Evolutionary conservation across 352 stramenopile genomes (phyloP).

Genomic region (Globisporangium lucens): DNA sequence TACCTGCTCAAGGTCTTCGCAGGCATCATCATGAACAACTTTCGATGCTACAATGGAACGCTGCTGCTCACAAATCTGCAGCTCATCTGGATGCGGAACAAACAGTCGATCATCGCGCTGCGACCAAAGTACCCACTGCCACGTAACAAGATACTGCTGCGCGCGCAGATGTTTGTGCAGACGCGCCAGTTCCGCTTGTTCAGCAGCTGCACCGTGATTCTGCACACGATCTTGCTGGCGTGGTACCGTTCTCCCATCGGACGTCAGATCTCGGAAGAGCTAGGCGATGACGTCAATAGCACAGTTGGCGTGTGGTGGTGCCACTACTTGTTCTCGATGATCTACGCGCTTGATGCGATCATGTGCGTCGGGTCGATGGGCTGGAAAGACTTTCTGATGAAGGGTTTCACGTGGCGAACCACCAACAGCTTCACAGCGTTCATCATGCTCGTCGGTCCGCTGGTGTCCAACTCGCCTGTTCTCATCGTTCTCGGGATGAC

Average conservation of each 20-base stretch:
- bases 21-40: slow-evolving; percentile 87
- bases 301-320: slow-evolving; percentile 58
- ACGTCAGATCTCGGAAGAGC: slow-evolving; percentile 27
- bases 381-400: slow-evolving; percentile 82
- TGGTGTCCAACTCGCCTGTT: slow-evolving; percentile 57
- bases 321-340: slow-evolving; percentile 76
- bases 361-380: slow-evolving; percentile 70
- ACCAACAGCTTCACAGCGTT: slow-evolving; percentile 73
- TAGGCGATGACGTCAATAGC: slow-evolving; percentile 26
- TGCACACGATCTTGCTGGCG: slow-evolving; percentile 71
- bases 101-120: slow-evolving; percentile 55
- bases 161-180: slow-evolving; percentile 64
- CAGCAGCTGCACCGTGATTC: slow-evolving; percentile 55
- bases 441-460: slow-evolving; percentile 67
- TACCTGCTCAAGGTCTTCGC: slow-evolving; percentile 77
- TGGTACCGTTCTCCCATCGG: slow-evolving; percentile 68
- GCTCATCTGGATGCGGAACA: slow-evolving; percentile 77
- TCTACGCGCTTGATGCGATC: slow-evolving; percentile 72
- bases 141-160: slow-evolving; percentile 51
- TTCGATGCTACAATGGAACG: slow-evolving; percentile 79
- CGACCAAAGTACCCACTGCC: slow-evolving; percentile 72
- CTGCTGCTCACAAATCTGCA: slow-evolving; percentile 72
- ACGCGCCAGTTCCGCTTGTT: slow-evolving; percentile 61
- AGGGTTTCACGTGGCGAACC: slow-evolving; percentile 77
- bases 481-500: slow-evolving; percentile 77